phyloP scores from a whole-genome alignment of 192 early-diverging fungal species.

The Cladochytrium replicatum region DNA sequence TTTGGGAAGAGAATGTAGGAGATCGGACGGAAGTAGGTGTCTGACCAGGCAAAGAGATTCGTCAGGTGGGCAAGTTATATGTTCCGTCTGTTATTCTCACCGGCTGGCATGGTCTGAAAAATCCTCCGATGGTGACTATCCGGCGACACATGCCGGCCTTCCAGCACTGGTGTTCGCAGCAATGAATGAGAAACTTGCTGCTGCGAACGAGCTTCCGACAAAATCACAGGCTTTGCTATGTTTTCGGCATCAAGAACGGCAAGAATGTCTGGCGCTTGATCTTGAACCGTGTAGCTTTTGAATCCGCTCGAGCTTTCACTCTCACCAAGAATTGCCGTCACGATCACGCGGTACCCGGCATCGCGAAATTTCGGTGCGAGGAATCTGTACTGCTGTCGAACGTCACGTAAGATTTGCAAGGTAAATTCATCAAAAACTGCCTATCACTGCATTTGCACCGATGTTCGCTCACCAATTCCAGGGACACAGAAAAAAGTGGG shows the following conservation, averaged over 20 bases:
- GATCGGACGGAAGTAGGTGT: conserved; percentile 8
- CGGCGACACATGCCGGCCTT: conserved; percentile 6
- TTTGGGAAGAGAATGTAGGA: conserved; percentile 14
- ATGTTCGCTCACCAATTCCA: conserved; percentile 17
- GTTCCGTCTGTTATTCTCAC: too few relatives aligned
- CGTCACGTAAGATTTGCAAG: too few relatives aligned
- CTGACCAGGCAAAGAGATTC: not conserved
- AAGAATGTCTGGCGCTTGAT: conserved; percentile 9
- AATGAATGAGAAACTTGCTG: conserved; percentile 3
- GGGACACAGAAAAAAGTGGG: conserved; percentile 9
- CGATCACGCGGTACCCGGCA: conserved; percentile 15
- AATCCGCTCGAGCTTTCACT: conserved; percentile 15
- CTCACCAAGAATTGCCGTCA: conserved; percentile 12
- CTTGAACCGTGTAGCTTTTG: conserved; percentile 4
- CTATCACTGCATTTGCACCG: too few relatives aligned
- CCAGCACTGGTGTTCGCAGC: conserved; percentile 14
- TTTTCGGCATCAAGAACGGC: conserved; percentile 11
- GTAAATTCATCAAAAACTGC: too few relatives aligned
- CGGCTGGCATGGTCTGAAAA: conserved; percentile 18
- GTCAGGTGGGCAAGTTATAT: conserved; percentile 1
- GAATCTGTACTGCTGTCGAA: conserved; percentile 18
- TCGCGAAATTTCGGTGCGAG: conserved; percentile 17
- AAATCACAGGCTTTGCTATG: conserved; percentile 10
- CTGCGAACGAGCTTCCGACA: conserved; percentile 18
- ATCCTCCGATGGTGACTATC: conserved; percentile 21